Conservation (phyloP, 805 yeast genomes). For the Ogataea angusta region DNA sequence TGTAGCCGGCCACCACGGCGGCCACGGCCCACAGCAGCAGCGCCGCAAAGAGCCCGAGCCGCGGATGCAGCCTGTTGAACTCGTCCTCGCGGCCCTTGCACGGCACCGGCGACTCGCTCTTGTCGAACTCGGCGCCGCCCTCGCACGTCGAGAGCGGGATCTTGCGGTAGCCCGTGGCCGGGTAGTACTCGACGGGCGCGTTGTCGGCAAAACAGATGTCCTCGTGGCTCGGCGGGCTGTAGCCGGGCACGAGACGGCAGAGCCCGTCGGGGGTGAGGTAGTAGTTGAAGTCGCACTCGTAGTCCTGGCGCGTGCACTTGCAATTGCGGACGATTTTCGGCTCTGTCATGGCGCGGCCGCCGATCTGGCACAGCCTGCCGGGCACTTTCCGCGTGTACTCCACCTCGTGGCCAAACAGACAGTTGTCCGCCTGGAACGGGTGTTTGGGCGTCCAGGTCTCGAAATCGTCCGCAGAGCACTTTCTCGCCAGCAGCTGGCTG, state of each 20-base stretch:
- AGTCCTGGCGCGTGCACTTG: conserved; percentile 78
- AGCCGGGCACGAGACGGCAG: conserved; percentile 73
- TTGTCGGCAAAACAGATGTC: conserved; percentile 54
- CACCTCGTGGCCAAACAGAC: conserved; percentile 68
- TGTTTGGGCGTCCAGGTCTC: conserved; percentile 59
- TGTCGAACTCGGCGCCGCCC: conserved; percentile 71
- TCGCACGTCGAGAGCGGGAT: conserved; percentile 79
- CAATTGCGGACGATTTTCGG: conserved; percentile 61
- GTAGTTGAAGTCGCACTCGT: conserved; percentile 87
- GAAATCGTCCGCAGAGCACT: conserved; percentile 59
- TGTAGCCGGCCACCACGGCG: conserved; percentile 44
- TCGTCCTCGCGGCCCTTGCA: conserved; percentile 83
- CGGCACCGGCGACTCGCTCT: conserved; percentile 48
- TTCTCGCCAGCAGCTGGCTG: conserved; percentile 41
- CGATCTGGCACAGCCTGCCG: conserved; percentile 65
- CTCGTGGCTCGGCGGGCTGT: conserved; percentile 60
- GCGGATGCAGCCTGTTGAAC: conserved; percentile 54
- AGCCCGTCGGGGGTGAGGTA: conserved; percentile 65
- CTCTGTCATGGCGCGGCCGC: conserved; percentile 53
- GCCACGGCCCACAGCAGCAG: conserved; percentile 47
- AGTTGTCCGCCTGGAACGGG: conserved; percentile 47
- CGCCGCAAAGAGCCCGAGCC: conserved; percentile 43
- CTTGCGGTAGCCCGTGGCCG: conserved; percentile 84
- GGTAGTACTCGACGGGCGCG: conserved; percentile 64
- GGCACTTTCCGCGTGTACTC: conserved; percentile 58